phyloP scores from a whole-genome alignment of 331 rosid species.

The Arachis monticola region DNA sequence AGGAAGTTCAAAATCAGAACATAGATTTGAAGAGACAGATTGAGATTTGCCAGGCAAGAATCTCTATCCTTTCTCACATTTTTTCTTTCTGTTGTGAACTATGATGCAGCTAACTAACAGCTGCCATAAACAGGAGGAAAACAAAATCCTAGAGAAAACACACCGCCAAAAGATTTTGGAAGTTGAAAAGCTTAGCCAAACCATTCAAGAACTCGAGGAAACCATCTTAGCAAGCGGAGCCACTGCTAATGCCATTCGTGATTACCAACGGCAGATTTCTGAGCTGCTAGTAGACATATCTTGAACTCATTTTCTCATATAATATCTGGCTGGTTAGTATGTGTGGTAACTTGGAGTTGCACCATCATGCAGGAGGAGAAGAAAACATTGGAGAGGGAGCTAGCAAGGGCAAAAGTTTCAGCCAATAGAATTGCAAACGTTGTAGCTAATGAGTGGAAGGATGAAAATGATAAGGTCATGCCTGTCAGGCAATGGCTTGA shows the following conservation, averaged over 20 bases:
- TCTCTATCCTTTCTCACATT: constrained; percentile 25
- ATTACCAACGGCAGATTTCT: constrained; percentile 65
- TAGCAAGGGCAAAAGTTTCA: constrained; percentile 80
- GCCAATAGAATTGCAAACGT: constrained; percentile 83
- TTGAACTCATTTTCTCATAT: constrained; percentile 6
- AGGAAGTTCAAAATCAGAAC: constrained; percentile 90
- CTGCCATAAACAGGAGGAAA: constrained; percentile 73
- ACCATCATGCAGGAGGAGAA: constrained; percentile 70
- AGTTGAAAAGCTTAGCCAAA: constrained; percentile 88
- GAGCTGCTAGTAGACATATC: constrained; percentile 58
- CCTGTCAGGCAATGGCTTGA: constrained; percentile 92
- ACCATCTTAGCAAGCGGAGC: constrained; percentile 73
- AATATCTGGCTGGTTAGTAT: constrained; percentile 10
- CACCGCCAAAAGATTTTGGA: constrained; percentile 81
- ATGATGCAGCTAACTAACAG: constrained; percentile 12
- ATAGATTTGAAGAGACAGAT: constrained; percentile 84
- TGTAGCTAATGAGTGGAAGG: constrained; percentile 96
- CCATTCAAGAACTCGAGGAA: constrained; percentile 87
- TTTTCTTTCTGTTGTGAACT: constrained; percentile 26
- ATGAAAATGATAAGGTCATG: constrained; percentile 87
- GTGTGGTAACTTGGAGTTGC: constrained; percentile 33
- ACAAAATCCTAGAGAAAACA: constrained; percentile 78
- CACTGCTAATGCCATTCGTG: constrained; percentile 74
- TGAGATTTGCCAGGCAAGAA: constrained; percentile 82
- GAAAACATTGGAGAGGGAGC: constrained; percentile 83